Conservation (phyloP, 192 early-diverging fungal genomes). For the Mortierella claussenii region DNA sequence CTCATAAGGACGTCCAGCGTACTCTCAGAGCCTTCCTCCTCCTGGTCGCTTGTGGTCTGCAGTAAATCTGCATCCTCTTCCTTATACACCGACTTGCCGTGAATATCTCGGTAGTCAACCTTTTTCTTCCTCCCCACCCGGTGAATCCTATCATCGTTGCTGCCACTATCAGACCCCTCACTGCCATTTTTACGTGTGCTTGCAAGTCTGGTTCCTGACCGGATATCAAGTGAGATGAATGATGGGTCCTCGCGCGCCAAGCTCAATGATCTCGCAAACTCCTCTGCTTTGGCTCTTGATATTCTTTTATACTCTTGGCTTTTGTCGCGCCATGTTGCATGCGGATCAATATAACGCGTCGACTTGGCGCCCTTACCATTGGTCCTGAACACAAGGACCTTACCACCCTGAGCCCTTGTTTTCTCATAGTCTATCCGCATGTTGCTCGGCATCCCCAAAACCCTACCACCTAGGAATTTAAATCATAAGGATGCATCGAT, state of each 20-base stretch:
- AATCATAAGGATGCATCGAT: no score
- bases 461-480: conserved; percentile 16
- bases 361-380: background rate
- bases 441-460: conserved; percentile 25
- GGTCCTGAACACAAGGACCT: conserved; percentile 22
- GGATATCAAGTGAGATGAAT: conserved; percentile 24
- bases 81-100: conserved; percentile 53
- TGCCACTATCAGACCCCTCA: conserved; percentile 7
- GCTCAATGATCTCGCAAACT: conserved; percentile 12
- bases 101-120: conserved; percentile 58
- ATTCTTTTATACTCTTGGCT: conserved; percentile 41
- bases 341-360: conserved; percentile 21
- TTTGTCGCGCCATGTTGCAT: conserved; percentile 42
- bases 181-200: background rate
- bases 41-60: conserved; percentile 44
- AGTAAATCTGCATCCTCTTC: conserved; percentile 34
- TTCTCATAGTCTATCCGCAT: conserved; percentile 39
- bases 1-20: conserved; percentile 53
- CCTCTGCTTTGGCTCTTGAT: conserved; percentile 44
- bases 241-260: conserved; percentile 16
- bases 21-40: conserved; percentile 48
- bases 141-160: background rate
- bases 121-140: conserved; percentile 20
- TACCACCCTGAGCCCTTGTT: conserved; percentile 16
- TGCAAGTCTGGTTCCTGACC: background rate